phyloP scores from a whole-genome alignment of 805 yeast genomes.

The Teunomyces cretensis region DNA sequence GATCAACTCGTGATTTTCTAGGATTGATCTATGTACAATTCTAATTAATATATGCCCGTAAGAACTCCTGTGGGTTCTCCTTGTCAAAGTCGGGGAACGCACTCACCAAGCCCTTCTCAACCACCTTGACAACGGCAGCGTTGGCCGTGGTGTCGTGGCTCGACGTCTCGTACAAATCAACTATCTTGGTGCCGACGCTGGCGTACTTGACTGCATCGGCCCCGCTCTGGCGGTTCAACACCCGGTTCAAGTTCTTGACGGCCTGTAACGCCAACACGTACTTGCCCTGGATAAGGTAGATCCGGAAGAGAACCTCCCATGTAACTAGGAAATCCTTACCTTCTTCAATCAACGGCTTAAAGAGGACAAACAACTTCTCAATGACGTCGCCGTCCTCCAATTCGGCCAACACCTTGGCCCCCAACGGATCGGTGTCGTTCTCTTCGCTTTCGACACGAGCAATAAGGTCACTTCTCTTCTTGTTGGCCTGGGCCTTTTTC shows the following conservation, averaged over 20 bases:
- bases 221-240: slow-evolving; percentile 24
- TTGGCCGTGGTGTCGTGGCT: slow-evolving; percentile 39
- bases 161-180: slow-evolving; percentile 29
- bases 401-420: slow-evolving; percentile 40
- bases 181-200: slow-evolving; percentile 31
- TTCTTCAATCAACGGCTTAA: slow-evolving; percentile 41
- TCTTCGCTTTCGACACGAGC: slow-evolving; percentile 43
- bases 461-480: slow-evolving; percentile 55
- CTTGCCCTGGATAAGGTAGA: slow-evolving; percentile 42
- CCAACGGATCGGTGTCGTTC: slow-evolving; percentile 62
- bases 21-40: background rate
- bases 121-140: slow-evolving; percentile 45
- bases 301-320: slow-evolving; percentile 44
- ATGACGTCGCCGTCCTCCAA: slow-evolving; percentile 39
- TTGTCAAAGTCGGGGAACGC: slow-evolving; percentile 34
- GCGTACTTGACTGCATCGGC: slow-evolving; percentile 13
- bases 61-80: slow-evolving; percentile 13
- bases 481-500: slow-evolving; percentile 48
- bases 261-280: slow-evolving; percentile 48
- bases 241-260: slow-evolving; percentile 41
- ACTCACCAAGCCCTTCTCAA: slow-evolving; percentile 33
- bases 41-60: slow-evolving; percentile 3
- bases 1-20: slow-evolving; percentile 22
- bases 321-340: slow-evolving; percentile 39
- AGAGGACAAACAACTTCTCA: slow-evolving; percentile 40